Percentiles rank a stretch among this genome's conserved stretches.
phyloP scores from a whole-genome alignment of 768 basidiomycete genomes.

The Hypholoma sublateritium region DNA sequence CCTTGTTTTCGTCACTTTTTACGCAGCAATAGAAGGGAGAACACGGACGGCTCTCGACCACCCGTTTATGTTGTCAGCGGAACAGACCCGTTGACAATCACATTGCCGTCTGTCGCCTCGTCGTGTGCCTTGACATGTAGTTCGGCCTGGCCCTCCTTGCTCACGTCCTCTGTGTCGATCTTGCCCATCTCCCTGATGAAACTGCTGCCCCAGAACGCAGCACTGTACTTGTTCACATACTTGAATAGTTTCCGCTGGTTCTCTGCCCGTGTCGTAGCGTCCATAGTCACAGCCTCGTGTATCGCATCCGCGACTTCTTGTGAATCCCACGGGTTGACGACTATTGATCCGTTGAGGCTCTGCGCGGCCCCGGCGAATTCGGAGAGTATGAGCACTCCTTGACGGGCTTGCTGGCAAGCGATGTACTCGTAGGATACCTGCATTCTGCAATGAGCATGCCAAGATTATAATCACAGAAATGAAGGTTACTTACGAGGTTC shows the following conservation, averaged over 20 bases:
- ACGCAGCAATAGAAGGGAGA: too few species aligned
- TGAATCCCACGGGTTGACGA: slow-evolving; percentile 99
- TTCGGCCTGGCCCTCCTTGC: slow-evolving; percentile 35
- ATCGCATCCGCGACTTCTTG: slow-evolving; percentile 98
- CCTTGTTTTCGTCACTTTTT: not conserved
- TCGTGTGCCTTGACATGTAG: slow-evolving; percentile 25
- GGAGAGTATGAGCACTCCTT: slow-evolving; percentile 96
- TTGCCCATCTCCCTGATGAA: slow-evolving; percentile 85
- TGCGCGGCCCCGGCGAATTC: slow-evolving; percentile 99
- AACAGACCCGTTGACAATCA: not conserved
- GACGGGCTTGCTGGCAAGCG: slow-evolving; percentile 88
- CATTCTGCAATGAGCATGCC: slow-evolving; percentile 7
- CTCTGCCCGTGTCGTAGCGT: slow-evolving; percentile 75
- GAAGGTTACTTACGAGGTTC: slow-evolving; percentile 79
- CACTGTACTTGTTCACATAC: slow-evolving; percentile 93
- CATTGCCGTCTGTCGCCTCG: slow-evolving; percentile 4
- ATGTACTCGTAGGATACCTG: slow-evolving; percentile 99
- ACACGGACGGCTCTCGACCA: too few species aligned
- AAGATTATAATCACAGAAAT: slow-evolving; percentile 4
- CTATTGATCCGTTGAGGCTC: slow-evolving; percentile 90
- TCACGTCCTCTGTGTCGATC: slow-evolving; percentile 43
- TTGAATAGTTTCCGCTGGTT: slow-evolving; percentile 96
- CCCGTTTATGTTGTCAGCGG: not conserved
- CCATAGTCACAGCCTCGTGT: slow-evolving; percentile 91
- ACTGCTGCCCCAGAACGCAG: slow-evolving; percentile 89